Conservation (phyloP, 306 rosid genomes). For the Neltuma alba region DNA sequence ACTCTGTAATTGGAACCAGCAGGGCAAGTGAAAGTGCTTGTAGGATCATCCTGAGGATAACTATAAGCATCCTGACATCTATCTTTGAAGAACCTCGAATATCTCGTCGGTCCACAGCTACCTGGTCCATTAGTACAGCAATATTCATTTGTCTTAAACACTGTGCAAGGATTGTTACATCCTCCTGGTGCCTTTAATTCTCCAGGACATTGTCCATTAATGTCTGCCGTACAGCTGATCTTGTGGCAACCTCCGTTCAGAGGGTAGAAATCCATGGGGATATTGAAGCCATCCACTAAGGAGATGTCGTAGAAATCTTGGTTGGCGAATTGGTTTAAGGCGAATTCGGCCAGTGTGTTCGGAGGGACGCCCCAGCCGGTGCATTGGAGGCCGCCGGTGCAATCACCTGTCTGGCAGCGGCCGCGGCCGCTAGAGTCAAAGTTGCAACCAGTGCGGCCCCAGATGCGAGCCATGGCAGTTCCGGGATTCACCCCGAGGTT, state of each 20-base stretch:
- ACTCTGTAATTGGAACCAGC: slow-evolving; percentile 50
- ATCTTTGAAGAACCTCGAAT: slow-evolving; percentile 44
- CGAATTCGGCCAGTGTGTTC: slow-evolving; percentile 55
- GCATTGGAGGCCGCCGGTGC: slow-evolving; percentile 47
- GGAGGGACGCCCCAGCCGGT: slow-evolving; percentile 50
- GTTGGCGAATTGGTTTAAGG: slow-evolving; percentile 41
- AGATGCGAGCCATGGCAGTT: slow-evolving; percentile 44
- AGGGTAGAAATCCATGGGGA: slow-evolving; percentile 55
- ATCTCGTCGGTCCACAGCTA: slow-evolving; percentile 39
- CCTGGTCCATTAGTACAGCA: slow-evolving; percentile 38
- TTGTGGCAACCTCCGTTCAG: slow-evolving; percentile 21
- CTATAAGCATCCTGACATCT: slow-evolving; percentile 46
- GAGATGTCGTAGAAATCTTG: slow-evolving; percentile 51
- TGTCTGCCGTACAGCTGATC: background rate
- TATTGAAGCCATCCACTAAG: background rate
- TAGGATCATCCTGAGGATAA: slow-evolving; percentile 49
- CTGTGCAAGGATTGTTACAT: slow-evolving; percentile 56
- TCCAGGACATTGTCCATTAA: background rate
- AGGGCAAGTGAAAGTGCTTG: slow-evolving; percentile 43
- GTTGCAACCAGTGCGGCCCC: slow-evolving; percentile 72
- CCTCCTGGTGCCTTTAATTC: slow-evolving; percentile 50
- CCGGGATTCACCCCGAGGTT: slow-evolving; percentile 32
- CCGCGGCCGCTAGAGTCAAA: slow-evolving; percentile 34
- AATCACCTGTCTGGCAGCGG: slow-evolving; percentile 62
- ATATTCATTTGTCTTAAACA: slow-evolving; percentile 41